A percentile compares a stretch with the other conserved stretches of the same genome.
Conservation (phyloP, 805 yeast species). For the Vanderwaltozyma verrucispora region DNA sequence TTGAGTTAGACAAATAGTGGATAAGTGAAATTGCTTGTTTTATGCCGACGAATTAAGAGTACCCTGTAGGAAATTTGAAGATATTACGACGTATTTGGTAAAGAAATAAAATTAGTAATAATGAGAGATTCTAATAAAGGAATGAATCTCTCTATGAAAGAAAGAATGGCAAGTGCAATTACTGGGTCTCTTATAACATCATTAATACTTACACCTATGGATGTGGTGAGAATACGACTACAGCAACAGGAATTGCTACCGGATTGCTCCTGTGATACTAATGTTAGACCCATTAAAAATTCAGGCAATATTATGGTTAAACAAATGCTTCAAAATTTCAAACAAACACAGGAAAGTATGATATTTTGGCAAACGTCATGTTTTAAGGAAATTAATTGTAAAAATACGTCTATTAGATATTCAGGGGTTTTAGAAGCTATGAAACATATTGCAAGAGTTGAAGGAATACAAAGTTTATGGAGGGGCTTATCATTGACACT, state of each 20-base stretch:
- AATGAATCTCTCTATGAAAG: slow-evolving; percentile 27
- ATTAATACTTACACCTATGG: slow-evolving; percentile 65
- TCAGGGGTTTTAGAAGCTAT: slow-evolving; percentile 72
- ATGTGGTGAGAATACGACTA: slow-evolving; percentile 63
- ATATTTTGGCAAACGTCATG: slow-evolving; percentile 28
- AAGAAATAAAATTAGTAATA: too few relatives aligned
- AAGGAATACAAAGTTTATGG: slow-evolving; percentile 76
- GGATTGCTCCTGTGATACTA: slow-evolving; percentile 27
- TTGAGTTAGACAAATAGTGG: too few relatives aligned
- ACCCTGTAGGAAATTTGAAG: too few relatives aligned
- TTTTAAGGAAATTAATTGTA: slow-evolving; percentile 25
- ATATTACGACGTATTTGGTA: too few relatives aligned
- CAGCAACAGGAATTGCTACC: slow-evolving; percentile 65
- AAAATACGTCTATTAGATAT: slow-evolving; percentile 27
- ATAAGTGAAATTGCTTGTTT: too few relatives aligned
- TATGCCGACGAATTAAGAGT: too few relatives aligned
- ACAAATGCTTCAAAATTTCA: too few relatives aligned
- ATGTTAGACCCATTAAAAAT: too few relatives aligned
- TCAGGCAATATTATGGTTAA: too few relatives aligned
- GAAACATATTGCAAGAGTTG: slow-evolving; percentile 49
- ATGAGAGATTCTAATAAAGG: slow-evolving; percentile 1
- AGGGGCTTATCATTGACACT: slow-evolving; percentile 78
- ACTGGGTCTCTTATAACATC: slow-evolving; percentile 67
- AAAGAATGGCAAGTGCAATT: slow-evolving; percentile 71
- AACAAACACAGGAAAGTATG: slow-evolving; percentile 3